These are phyloP conservation scores for Aspergillus funiculosus DNA, from an alignment of 495 filamentous ascomycete genomes.

Conservation along the genomic window DNA sequence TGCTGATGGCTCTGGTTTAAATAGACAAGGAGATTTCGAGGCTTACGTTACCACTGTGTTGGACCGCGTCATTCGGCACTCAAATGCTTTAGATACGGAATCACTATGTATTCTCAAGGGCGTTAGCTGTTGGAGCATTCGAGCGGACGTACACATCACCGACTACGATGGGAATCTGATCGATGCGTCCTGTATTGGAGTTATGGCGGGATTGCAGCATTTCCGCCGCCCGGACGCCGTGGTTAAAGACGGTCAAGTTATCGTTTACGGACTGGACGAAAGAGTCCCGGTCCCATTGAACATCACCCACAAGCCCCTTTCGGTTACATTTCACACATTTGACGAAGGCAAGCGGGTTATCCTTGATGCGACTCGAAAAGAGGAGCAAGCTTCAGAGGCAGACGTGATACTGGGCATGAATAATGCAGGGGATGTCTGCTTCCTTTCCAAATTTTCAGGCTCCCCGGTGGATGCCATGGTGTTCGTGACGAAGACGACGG, in stretches of 20 bases:
- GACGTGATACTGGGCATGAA: slow-evolving; percentile 84
- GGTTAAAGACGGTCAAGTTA: slow-evolving; percentile 73
- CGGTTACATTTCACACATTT: slow-evolving; percentile 78
- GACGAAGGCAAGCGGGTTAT: slow-evolving; percentile 62
- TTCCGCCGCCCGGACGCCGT: slow-evolving; percentile 83
- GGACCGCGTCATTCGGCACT: slow-evolving; percentile 89
- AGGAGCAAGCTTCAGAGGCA: slow-evolving; percentile 81
- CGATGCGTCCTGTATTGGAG: slow-evolving; percentile 76
- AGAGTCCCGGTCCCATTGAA: slow-evolving; percentile 82
- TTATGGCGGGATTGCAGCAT: slow-evolving; percentile 81
- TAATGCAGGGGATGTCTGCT: slow-evolving; percentile 83
- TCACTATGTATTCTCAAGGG: slow-evolving; percentile 90
- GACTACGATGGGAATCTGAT: slow-evolving; percentile 84
- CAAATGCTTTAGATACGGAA: slow-evolving; percentile 86
- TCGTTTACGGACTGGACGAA: slow-evolving; percentile 75
- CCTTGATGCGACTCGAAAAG: slow-evolving; percentile 70
- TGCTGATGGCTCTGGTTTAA: no score
- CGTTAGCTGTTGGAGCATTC: slow-evolving; percentile 81
- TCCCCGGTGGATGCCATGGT: slow-evolving; percentile 69
- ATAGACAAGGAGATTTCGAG: slow-evolving; percentile 69
- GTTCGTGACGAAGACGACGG: slow-evolving; percentile 61
- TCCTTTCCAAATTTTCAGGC: slow-evolving; percentile 83
- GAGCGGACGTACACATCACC: slow-evolving; percentile 83
- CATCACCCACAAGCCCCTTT: slow-evolving; percentile 84
- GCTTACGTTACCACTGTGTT: slow-evolving; percentile 77